Percentiles rank a stretch among this genome's conserved stretches.
Evolutionary conservation across 345 rosid genomes (phyloP).

Genomic region (Cardiospermum halicacabum): DNA sequence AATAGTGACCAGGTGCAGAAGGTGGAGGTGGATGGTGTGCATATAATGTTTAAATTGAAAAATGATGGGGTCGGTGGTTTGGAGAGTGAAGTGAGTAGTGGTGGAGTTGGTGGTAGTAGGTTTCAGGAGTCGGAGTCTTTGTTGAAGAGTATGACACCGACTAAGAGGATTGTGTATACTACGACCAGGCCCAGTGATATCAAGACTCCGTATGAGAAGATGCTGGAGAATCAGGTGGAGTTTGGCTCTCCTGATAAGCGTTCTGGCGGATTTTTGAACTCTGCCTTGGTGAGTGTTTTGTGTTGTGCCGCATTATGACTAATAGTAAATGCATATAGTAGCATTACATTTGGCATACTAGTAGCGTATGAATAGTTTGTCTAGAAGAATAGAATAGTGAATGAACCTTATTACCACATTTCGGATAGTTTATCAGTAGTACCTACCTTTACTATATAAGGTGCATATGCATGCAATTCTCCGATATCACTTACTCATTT

Average conservation of each 20-base stretch:
- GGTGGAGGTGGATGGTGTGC: conserved; percentile 88
- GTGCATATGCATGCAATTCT: not conserved
- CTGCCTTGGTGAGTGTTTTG: conserved; percentile 57
- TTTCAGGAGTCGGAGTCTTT: conserved; percentile 57
- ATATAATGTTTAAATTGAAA: conserved; percentile 75
- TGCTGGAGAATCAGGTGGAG: conserved; percentile 86
- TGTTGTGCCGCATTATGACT: not conserved
- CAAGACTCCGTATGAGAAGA: conserved; percentile 87
- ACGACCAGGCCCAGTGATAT: conserved; percentile 80
- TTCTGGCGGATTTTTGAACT: conserved; percentile 74
- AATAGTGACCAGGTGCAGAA: conserved; percentile 64
- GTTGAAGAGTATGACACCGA: conserved; percentile 56
- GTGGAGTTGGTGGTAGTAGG: conserved; percentile 20
- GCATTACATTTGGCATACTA: not conserved
- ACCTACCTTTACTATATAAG: not conserved
- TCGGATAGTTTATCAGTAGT: too few relatives aligned
- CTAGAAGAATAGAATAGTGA: not conserved
- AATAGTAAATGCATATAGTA: not conserved
- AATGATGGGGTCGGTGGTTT: conserved; percentile 33
- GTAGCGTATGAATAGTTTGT: not conserved
- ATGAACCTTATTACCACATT: too few relatives aligned
- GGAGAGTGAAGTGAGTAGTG: conserved; percentile 35
- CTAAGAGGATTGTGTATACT: conserved; percentile 63
- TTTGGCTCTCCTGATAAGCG: conserved; percentile 90
- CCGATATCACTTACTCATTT: not conserved